A percentile compares a stretch with the other conserved stretches of the same genome.
phyloP scores from a whole-genome alignment of 768 basidiomycete genomes.

The Pulveroboletus sp. region DNA sequence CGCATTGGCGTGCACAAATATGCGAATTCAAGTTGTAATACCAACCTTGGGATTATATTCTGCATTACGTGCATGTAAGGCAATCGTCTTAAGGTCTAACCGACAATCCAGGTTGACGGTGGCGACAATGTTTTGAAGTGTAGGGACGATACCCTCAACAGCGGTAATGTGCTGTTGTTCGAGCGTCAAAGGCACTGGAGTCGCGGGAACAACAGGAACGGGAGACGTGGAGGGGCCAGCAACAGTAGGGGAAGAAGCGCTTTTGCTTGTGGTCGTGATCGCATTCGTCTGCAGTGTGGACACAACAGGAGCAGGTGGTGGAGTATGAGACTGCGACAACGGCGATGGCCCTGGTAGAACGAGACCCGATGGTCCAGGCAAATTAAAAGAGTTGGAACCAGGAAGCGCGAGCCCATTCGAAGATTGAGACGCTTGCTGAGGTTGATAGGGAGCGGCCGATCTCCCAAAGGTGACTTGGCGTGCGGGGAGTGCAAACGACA shows the following conservation, averaged over 20 bases:
- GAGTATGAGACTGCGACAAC: conserved; percentile 41
- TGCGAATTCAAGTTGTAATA: conserved; percentile 36
- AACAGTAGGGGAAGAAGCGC: conserved; percentile 36
- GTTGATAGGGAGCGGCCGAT: conserved; percentile 44
- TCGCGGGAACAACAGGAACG: conserved; percentile 51
- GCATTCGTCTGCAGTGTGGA: conserved; percentile 26
- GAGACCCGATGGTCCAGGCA: conserved; percentile 39
- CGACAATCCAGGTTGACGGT: conserved; percentile 98
- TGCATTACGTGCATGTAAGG: conserved; percentile 94
- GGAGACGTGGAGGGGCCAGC: conserved; percentile 60
- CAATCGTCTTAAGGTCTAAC: conserved; percentile 96
- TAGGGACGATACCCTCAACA: conserved; percentile 98
- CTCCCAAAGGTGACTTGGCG: conserved; percentile 78
- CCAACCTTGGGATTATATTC: conserved; percentile 99
- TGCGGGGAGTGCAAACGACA: conserved; percentile 68
- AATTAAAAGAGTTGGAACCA: conserved; percentile 41
- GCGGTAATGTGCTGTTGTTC: conserved; percentile 95
- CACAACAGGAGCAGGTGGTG: conserved; percentile 13
- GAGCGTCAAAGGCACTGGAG: conserved; percentile 70
- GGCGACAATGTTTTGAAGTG: conserved; percentile 98
- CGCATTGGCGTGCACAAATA: conserved; percentile 56
- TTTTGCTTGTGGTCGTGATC: conserved; percentile 28
- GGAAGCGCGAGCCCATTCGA: conserved; percentile 58
- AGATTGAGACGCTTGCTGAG: conserved; percentile 37
- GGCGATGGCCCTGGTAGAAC: conserved; percentile 54